These are phyloP conservation scores for Lachancea sp. DNA, from an alignment of 805 yeast species.

Conservation along the genomic window DNA sequence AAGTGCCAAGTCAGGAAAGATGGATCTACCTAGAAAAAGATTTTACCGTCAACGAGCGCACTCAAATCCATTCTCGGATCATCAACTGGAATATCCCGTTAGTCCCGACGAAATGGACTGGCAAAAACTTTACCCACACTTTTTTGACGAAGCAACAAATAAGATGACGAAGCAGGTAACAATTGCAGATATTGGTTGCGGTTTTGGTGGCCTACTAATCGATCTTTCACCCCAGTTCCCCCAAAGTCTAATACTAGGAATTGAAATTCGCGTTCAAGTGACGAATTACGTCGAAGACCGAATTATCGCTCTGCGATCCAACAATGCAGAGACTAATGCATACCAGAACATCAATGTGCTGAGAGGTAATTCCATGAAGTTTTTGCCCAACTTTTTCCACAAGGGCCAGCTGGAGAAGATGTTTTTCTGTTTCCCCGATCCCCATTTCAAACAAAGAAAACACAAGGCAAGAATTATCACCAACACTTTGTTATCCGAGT, in stretches of 20 bases:
- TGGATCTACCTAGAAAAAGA: constrained; percentile 71
- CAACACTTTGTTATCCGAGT: constrained; percentile 79
- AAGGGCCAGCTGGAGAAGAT: constrained; percentile 80
- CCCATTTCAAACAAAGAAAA: constrained; percentile 94
- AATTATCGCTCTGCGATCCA: constrained; percentile 74
- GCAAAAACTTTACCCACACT: constrained; percentile 67
- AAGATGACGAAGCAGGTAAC: constrained; percentile 53
- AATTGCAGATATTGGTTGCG: constrained; percentile 96
- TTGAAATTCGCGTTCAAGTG: constrained; percentile 97
- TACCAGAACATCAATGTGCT: constrained; percentile 85
- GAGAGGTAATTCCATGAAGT: constrained; percentile 96
- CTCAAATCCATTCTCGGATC: constrained; percentile 95
- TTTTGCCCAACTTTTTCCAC: constrained; percentile 85
- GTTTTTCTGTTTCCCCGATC: constrained; percentile 99
- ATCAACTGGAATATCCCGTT: constrained; percentile 78
- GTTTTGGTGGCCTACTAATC: constrained; percentile 86
- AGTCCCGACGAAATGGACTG: constrained; percentile 85
- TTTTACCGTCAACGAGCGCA: constrained; percentile 96
- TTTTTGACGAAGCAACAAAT: constrained; percentile 37
- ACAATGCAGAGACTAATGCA: constrained; percentile 30
- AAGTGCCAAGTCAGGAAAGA: constrained; percentile 20
- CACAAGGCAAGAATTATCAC: constrained; percentile 97
- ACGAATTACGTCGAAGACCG: constrained; percentile 96
- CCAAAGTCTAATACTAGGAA: constrained; percentile 71
- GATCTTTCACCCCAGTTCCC: constrained; percentile 76